Evolutionary conservation across 441 rosid species (phyloP), one percentile per base, ranked within the genome.

Genomic region (Pelargonium australe): DNA sequence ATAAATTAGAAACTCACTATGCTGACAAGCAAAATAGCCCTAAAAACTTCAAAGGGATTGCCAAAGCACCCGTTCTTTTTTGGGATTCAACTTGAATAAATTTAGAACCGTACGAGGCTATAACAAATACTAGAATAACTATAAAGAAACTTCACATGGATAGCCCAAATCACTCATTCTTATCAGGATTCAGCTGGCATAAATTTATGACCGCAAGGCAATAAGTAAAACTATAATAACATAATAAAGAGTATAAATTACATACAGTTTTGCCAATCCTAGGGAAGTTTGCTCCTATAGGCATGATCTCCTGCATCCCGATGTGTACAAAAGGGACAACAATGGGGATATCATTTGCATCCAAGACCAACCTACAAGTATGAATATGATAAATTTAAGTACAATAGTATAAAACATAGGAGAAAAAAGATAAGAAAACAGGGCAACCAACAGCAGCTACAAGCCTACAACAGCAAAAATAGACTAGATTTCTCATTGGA

Each of bases 291-390:
- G 95, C 87, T 70, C 98, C 98, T 28, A 91, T 64, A 3, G 98
- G 98, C 98, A 94, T 91, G 73, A 94, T 81, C 25, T 94, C 96
- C 49, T 94, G 97, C 97, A 91, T 91, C 64, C 98, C 98, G 17
- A 84, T 80, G 75, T 94, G 98, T 25, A 86, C 98, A 80, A 94
- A 93, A 25, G 97, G 98, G 55, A 94, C 79, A 66, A 94, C 96
- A 78, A 89, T 72, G 0, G 98, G 98, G 62, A 84, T 69, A 53
- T 73, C 80, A 74, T 94, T 97, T 20, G 96, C 85, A 65, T 94
- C 98, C 65, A 94, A 84, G 72, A 94, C 80, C 81, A 94, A 80
- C 85, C 98, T 94, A 78, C 68, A 45, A 66, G 41, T 19, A 67
- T 23, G 7, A 57, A 47, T 41, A 19, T 6, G 28, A 61, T 14